Conservation (phyloP, 176 grass and related monocot genomes). For the Triticum urartu region DNA sequence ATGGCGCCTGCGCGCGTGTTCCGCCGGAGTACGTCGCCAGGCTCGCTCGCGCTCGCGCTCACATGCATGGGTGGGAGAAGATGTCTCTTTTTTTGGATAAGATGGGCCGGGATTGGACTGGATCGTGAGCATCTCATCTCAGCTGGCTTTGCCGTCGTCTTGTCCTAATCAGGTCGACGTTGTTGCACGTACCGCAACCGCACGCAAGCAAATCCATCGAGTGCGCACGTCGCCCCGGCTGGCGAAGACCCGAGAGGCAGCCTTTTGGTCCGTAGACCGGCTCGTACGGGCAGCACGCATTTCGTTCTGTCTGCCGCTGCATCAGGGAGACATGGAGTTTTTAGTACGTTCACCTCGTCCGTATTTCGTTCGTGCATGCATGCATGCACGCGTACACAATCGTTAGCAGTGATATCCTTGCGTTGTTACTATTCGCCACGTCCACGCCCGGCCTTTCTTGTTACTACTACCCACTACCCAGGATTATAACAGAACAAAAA, state of each 20-base stretch:
- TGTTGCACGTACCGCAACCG: background rate
- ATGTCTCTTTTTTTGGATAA: background rate
- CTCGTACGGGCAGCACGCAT: background rate
- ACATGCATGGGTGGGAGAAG: background rate
- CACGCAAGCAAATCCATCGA: constrained; percentile 10
- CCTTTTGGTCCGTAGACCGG: background rate
- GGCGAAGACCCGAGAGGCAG: background rate
- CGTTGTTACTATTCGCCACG: no score
- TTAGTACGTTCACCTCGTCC: background rate
- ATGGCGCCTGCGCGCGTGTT: background rate
- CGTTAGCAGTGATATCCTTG: no score
- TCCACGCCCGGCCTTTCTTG: no score
- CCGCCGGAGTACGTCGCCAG: background rate
- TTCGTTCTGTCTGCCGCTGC: background rate
- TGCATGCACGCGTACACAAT: no score
- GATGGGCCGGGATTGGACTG: background rate
- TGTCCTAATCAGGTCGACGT: constrained; percentile 33
- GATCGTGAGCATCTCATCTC: background rate
- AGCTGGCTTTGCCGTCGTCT: background rate
- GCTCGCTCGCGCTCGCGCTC: background rate
- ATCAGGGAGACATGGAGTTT: background rate
- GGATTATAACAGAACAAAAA: no score
- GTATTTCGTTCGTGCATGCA: background rate
- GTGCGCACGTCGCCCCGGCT: background rate
- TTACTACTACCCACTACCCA: no score